Conservation (phyloP, 495 filamentous ascomycete species). For the Penicillium dipodomyicola region DNA sequence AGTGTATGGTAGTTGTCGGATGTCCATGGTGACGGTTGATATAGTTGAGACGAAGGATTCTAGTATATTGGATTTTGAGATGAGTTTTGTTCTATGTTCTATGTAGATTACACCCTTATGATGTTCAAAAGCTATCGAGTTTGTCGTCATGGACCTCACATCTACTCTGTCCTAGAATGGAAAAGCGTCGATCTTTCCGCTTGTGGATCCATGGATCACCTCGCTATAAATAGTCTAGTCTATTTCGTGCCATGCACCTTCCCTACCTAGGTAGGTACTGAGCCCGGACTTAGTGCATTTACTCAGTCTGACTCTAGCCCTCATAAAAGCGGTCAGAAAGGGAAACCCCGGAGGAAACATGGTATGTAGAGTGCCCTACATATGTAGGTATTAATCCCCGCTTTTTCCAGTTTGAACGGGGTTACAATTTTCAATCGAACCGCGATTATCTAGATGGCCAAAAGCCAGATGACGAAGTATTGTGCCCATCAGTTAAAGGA, state of each 20-base stretch:
- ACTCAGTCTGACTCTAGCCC: too few relatives aligned
- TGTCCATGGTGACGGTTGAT: conserved; percentile 18
- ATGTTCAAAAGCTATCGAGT: not conserved
- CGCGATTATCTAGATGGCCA: not conserved
- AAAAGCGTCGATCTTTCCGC: not conserved
- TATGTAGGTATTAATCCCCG: too few relatives aligned
- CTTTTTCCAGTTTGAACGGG: too few relatives aligned
- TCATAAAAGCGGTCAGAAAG: too few relatives aligned
- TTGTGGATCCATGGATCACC: not conserved
- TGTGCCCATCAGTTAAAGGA: not conserved
- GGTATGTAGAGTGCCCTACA: too few relatives aligned
- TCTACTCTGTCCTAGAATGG: not conserved
- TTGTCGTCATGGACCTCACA: conserved; percentile 7
- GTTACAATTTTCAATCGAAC: too few relatives aligned
- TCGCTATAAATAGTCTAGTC: not conserved
- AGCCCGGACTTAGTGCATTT: too few relatives aligned
- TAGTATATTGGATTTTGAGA: not conserved
- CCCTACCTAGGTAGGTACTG: too few relatives aligned
- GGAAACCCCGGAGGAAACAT: too few relatives aligned
- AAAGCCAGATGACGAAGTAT: not conserved
- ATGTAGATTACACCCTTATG: not conserved
- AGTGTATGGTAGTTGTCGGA: conserved; percentile 20
- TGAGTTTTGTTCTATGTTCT: not conserved
- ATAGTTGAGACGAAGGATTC: not conserved
- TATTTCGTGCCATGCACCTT: not conserved